Evolutionary conservation across 169 alveolate species (phyloP), one percentile per base, ranked within the genome.

Genomic region (Babesia ovata): DNA sequence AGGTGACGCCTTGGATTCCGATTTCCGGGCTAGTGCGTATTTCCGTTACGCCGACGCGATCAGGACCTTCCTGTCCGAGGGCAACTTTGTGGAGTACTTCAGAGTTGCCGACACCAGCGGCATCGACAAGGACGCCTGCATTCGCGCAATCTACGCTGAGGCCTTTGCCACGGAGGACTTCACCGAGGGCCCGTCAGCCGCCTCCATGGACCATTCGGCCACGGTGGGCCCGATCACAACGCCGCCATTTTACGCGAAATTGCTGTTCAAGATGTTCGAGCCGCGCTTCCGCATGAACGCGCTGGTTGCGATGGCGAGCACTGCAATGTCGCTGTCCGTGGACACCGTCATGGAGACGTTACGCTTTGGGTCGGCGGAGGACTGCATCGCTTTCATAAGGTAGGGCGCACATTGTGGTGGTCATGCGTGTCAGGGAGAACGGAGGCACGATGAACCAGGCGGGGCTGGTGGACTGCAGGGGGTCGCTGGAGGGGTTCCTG

Each of bases 181-280:
- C 59, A 44, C 58, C 13, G 72, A 72, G 50, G 70, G 53, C 28
- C n/a, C n/a, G 11, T 7, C 50, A 45, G 50, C 50, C 1, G 39
- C 10, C 39, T 6, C 39, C 39, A 13, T 53, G 11, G 39, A 19
- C 26, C 39, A 2, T 33, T 6, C 39, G 39, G 39, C 21, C 39
- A 6, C 6, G 39, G 39, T 4, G 2, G 39, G 6, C 39, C 39
- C 6, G 39, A 60, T 56, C 19, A 49, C 17, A 33, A 42, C 28
- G 22, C 75, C 89, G 44, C 79, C 82, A 2, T 82, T 82, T 42
- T 82, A 49, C 59, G 16, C 72, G 22, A 75, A 53, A 39, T 39
- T 73, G 11, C 69, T 82, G n/a, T 82, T 82, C 63, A 74, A 62
- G 59, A 82, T 82, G 89, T 82, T 82, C 42, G 85, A 82, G 29